Evolutionary conservation across 345 rosid genomes (phyloP), one percentile per base, ranked within the genome.

Genomic region (Euclidium syriacum): DNA sequence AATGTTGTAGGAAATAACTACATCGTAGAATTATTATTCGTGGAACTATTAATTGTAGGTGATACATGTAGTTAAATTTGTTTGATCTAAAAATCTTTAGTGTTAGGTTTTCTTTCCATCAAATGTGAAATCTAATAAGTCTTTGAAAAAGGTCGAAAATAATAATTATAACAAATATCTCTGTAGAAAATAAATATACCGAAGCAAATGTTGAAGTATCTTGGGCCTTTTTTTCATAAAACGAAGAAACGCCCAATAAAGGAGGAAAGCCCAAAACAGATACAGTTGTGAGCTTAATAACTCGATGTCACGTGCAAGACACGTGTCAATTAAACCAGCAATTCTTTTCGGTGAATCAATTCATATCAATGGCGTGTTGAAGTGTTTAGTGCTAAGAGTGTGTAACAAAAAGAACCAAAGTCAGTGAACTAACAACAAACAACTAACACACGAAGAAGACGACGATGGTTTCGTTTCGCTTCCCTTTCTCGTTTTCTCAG

Each of bases 401-500:
- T n/a, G n/a, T n/a, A n/a, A 62, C 14, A 50, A 51, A 44, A 3
- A 12, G 2, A 3, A 5, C n/a, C n/a, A 27, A 5, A 46, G 57
- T 11, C 49, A 52, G 57, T 33, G 47, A 18, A 36, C 26, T 48
- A 35, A 58, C 52, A 27, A 22, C 52, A 27, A 22, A 7, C 35
- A 30, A 38, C 26, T 8, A 43, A 64, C 36, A 50, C 32, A n/a
- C 7, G 6, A n/a, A 26, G 19, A 12, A 50, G 26, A 40, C 17
- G 30, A 61, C 52, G 20, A 91, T 88, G 90, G 86, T 75, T 59
- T 88, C 91, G 11, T 73, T 91, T 42, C 85, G 95, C 55, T 85
- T 86, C 67, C 96, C 98, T 4, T 83, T 83, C 86, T 88, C 66
- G 84, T 82, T 85, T 72, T 80, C 87, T 85, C 95, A 79, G 83